These are phyloP conservation scores for Arthroderma uncinatum DNA, from an alignment of 2,329 filamentous ascomycete genomes.

Conservation along the genomic window DNA sequence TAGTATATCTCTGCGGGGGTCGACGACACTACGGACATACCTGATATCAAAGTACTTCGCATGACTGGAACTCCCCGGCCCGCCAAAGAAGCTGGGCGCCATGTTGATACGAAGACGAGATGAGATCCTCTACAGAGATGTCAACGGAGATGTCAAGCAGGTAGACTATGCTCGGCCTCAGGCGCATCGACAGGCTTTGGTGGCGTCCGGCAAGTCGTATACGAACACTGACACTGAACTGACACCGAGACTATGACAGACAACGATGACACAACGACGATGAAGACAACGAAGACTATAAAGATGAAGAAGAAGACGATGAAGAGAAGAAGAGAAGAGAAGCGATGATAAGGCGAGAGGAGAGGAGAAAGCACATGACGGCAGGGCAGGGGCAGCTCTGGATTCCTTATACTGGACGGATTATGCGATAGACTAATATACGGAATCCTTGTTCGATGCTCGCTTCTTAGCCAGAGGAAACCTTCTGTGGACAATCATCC, in stretches of 20 bases:
- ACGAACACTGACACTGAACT: no score
- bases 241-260: no score
- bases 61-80: constrained; percentile 32
- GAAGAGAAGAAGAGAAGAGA: no score
- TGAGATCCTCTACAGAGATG: background rate
- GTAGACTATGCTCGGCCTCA: background rate
- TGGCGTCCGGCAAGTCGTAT: no score
- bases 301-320: background rate
- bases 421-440: background rate
- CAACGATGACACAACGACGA: no score
- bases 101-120: constrained; percentile 17
- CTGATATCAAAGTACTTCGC: constrained; percentile 42
- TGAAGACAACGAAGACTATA: background rate
- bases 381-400: background rate
- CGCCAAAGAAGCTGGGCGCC: constrained; percentile 38
- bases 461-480: background rate
- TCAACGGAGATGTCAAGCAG: background rate
- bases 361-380: background rate
- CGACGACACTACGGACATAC: constrained; percentile 19
- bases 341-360: no score
- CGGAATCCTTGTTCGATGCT: background rate
- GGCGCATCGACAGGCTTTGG: background rate
- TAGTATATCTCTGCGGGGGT: constrained; percentile 9
- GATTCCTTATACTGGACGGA: background rate
- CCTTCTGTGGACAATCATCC: background rate